Evolutionary conservation across 2,329 filamentous ascomycete genomes (phyloP), one percentile per base, ranked within the genome.

Genomic region (Penicillium brasilianum): DNA sequence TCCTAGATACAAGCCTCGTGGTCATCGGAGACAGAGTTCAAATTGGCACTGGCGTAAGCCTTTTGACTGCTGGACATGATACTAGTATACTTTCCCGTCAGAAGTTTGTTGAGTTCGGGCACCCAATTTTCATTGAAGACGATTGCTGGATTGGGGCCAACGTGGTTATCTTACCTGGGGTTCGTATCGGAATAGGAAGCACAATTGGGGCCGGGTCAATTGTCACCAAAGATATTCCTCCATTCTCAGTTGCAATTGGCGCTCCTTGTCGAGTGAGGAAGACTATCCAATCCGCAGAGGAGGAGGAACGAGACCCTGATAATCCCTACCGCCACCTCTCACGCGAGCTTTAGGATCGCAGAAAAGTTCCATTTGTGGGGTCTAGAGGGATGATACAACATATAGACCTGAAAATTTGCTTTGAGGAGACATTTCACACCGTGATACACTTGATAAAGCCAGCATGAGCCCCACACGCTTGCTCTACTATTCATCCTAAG

Each of bases 21-120:
- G 79, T 78, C 0, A 85, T 86, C 28, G 84, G 84, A 1, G 78
- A 84, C n/a, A 72, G 83, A 1, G 81, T 83, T 14, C 81, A 85
- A 73, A 75, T 85, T 37, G 84, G 84, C 0, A 82, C 84, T 0
- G 81, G 82, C 34, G 83, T 85, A 2, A 77, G 73, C 58, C 83
- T 86, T 34, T 81, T 82, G 57, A 79, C 81, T 0, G 84, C 83
- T 0, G 83, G 81, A 8, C 84, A 86, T 61, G 82, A 85, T 63
- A 78, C 77, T 0, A 80, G 81, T 46, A 78, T 85, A 4, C 74
- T 79, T 44, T 80, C 76, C 28, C 77, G 83, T 1, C 72, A 79
- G 11, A 79, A 82, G 5, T 78, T 80, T 37, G 73, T 85, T 20
- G 84, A 86, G 60, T 85, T 81, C 55, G 81, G 81, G 0, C 74